phyloP scores from a whole-genome alignment of 345 rosid genomes.

The Streptanthus diversifolius region DNA sequence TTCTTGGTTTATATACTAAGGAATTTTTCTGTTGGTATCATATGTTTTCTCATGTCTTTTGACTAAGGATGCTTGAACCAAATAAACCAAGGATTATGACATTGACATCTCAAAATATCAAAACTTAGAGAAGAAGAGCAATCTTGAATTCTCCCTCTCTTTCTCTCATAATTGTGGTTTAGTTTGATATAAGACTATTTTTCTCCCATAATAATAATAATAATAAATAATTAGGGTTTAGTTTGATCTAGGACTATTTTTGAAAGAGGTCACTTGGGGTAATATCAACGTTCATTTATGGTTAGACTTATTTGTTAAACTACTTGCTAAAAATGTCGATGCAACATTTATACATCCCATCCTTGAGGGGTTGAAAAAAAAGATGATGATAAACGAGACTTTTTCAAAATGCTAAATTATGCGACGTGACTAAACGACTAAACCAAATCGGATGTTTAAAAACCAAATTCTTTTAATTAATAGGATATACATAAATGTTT shows the following conservation, averaged over 20 bases:
- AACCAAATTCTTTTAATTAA: slow-evolving; percentile 2
- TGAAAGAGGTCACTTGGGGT: no score
- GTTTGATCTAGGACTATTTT: no score
- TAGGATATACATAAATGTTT: slow-evolving; percentile 17
- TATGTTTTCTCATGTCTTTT: slow-evolving; percentile 12
- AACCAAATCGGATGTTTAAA: neutral
- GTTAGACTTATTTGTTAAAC: neutral
- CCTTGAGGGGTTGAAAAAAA: no score
- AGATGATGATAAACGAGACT: no score
- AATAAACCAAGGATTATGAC: neutral
- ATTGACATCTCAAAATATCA: neutral
- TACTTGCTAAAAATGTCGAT: neutral
- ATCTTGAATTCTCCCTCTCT: neutral
- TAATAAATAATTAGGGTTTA: no score
- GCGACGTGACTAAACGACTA: slow-evolving; percentile 32
- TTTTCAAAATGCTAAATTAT: slow-evolving; percentile 5
- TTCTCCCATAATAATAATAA: no score
- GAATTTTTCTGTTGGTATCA: neutral
- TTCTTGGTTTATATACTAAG: slow-evolving; percentile 3
- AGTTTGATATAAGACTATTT: neutral
- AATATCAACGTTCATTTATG: no score
- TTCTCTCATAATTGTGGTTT: neutral
- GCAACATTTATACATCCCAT: neutral
- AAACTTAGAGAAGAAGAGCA: neutral
- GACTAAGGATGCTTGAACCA: neutral